Percentiles rank a stretch among this genome's conserved stretches.
Conservation (phyloP, 768 basidiomycete species). For the Artomyces pyxidatus region DNA sequence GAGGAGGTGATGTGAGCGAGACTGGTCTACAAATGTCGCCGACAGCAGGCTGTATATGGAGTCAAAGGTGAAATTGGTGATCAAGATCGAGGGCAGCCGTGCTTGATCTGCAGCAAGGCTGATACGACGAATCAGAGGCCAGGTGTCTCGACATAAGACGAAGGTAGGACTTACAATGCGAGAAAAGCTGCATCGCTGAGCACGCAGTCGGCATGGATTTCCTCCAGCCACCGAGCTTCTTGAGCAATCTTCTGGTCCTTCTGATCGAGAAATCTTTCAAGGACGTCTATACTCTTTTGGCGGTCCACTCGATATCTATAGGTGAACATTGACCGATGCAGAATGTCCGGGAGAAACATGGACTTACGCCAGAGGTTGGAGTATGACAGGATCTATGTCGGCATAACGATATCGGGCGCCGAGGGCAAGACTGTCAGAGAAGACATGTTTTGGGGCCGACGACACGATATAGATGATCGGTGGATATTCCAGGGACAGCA, state of each 20-base stretch:
- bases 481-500: conserved; percentile 37
- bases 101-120: conserved; percentile 61
- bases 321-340: neutral
- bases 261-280: conserved; percentile 46
- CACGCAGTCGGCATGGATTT: conserved; percentile 46
- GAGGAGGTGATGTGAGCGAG: conserved; percentile 6
- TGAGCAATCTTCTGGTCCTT: conserved; percentile 47
- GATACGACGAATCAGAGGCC: neutral
- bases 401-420: conserved; percentile 66
- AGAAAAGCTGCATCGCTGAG: conserved; percentile 74
- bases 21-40: conserved; percentile 34
- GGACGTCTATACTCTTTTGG: conserved; percentile 53
- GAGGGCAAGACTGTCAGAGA: conserved; percentile 49
- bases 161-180: conserved; percentile 46
- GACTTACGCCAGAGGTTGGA: conserved; percentile 70
- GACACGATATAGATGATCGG: conserved; percentile 60
- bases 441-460: conserved; percentile 66
- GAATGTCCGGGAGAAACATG: conserved; percentile 4
- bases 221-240: conserved; percentile 51
- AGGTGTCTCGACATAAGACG: neutral
- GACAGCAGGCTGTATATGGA: conserved; percentile 75
- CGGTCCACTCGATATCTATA: conserved; percentile 67
- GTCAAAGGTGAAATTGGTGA: conserved; percentile 83
- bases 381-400: conserved; percentile 72
- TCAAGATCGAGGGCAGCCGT: conserved; percentile 58